phyloP scores from a whole-genome alignment of 1,284 basidiomycete genomes.

The Ceratobasidium sp. region DNA sequence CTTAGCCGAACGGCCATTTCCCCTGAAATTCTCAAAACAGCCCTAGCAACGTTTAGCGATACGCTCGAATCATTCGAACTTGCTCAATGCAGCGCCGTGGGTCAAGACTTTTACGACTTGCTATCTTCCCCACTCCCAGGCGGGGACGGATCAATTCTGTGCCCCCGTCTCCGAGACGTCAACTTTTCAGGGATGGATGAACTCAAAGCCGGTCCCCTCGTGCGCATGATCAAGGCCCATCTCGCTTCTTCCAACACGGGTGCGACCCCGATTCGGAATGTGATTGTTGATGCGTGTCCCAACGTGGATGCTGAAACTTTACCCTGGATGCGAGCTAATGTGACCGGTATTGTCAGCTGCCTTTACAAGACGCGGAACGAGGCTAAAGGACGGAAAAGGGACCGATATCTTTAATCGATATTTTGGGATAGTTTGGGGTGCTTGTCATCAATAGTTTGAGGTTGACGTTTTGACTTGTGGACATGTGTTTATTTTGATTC shows the following conservation, averaged over 20 bases:
- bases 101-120: not conserved
- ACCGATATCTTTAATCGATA: constrained; percentile 1
- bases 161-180: constrained; percentile 11
- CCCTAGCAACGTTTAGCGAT: not conserved
- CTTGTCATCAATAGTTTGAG: too few species aligned
- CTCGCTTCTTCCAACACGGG: constrained; percentile 1
- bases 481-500: too few species aligned
- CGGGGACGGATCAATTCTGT: too few species aligned
- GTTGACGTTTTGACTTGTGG: too few species aligned
- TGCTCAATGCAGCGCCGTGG: not conserved
- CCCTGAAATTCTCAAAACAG: not conserved
- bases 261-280: not conserved
- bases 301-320: not conserved
- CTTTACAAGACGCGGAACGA: not conserved
- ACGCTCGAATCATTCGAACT: constrained; percentile 10
- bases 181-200: not conserved
- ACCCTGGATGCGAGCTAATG: constrained; percentile 16
- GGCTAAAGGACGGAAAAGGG: not conserved
- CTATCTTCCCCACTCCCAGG: not conserved
- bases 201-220: constrained; percentile 7
- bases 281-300: not conserved
- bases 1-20: not conserved
- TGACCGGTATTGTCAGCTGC: constrained; percentile 5
- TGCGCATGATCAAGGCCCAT: constrained; percentile 4
- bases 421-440: too few species aligned